Evolutionary conservation across 345 rosid species (phyloP).

Genomic region (Heritiera fomes): DNA sequence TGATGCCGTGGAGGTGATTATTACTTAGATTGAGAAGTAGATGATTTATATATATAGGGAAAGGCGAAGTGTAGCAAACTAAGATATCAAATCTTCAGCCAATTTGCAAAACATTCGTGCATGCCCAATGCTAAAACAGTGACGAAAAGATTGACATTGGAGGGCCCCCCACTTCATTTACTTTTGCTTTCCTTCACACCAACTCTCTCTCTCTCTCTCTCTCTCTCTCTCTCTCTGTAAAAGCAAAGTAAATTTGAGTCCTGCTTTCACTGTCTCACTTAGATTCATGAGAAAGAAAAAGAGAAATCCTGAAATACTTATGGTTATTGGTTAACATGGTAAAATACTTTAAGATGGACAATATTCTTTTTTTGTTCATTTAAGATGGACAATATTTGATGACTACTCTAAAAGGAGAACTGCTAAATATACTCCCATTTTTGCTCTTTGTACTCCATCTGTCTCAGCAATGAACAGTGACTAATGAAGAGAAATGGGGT

Average conservation of each 20-base stretch:
- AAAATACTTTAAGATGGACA: no score
- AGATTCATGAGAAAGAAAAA: neutral
- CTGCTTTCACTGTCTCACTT: conserved; percentile 20
- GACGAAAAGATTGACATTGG: neutral
- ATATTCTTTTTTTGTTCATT: no score
- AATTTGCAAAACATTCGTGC: conserved; percentile 15
- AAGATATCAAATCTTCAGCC: neutral
- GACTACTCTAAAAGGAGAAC: no score
- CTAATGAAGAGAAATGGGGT: no score
- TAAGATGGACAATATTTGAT: no score
- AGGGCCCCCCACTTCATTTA: conserved; percentile 23
- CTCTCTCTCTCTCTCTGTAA: conserved; percentile 12
- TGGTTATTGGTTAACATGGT: no score
- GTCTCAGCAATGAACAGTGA: no score
- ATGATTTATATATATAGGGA: neutral
- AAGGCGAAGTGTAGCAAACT: neutral
- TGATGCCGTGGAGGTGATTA: neutral
- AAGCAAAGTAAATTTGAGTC: conserved; percentile 28
- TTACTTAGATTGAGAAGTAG: neutral
- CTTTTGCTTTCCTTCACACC: conserved; percentile 20
- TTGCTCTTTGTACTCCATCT: no score
- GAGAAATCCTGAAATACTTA: no score
- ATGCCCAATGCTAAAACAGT: neutral
- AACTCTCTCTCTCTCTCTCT: neutral
- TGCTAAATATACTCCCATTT: no score